phyloP scores from a whole-genome alignment of 2,329 filamentous ascomycete genomes.

The Colletotrichum sojae region DNA sequence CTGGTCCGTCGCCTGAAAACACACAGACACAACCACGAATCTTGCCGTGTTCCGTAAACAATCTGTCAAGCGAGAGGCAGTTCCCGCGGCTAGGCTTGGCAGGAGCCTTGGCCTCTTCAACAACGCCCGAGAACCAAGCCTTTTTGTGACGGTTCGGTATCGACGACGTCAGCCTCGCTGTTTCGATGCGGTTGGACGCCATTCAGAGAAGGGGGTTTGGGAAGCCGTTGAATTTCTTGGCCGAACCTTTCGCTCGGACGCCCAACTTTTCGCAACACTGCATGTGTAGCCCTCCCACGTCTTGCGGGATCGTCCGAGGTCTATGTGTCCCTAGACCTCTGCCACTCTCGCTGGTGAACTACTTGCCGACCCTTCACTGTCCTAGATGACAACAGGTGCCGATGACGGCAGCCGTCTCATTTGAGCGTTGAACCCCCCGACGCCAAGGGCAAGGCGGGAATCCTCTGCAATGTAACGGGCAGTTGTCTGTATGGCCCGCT shows the following conservation, averaged over 20 bases:
- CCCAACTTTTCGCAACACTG: background rate
- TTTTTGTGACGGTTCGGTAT: background rate
- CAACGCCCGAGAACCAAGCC: background rate
- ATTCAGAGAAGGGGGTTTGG: background rate
- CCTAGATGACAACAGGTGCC: background rate
- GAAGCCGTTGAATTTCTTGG: slow-evolving; percentile 9
- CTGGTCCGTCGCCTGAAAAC: too few species aligned
- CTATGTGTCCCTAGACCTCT: background rate
- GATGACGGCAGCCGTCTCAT: slow-evolving; percentile 10
- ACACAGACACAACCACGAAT: background rate
- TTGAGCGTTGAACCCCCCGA: background rate
- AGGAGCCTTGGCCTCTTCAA: background rate
- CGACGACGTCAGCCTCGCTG: slow-evolving; percentile 9
- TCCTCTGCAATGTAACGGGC: slow-evolving; percentile 8
- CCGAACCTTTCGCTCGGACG: slow-evolving; percentile 21
- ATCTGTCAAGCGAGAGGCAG: slow-evolving; percentile 1
- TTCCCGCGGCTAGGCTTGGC: background rate
- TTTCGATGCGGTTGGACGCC: background rate
- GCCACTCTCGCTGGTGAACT: background rate
- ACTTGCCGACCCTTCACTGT: background rate
- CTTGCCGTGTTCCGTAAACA: too few species aligned
- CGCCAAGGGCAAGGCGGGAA: slow-evolving; percentile 15
- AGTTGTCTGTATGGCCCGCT: slow-evolving; percentile 22
- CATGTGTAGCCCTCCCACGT: background rate
- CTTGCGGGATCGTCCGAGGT: background rate